Evolutionary conservation across 2,329 filamentous ascomycete species (phyloP).

Genomic region (Penicillium corylophilum): DNA sequence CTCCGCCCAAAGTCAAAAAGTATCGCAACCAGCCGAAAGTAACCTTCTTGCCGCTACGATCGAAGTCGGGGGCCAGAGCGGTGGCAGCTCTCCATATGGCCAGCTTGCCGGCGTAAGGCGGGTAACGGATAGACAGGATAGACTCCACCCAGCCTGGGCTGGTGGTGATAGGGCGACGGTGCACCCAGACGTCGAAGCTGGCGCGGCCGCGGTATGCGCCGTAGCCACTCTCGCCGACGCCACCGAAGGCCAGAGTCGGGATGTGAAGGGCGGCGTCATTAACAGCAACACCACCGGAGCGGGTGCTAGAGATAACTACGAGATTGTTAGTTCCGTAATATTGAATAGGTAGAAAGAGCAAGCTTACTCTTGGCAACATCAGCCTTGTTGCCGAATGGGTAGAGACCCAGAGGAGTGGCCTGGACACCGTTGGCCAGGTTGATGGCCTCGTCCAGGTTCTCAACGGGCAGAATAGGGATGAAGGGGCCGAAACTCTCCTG

Average conservation of each 20-base stretch:
- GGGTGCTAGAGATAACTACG: constrained; percentile 60
- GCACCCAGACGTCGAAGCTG: constrained; percentile 63
- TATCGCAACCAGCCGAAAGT: constrained; percentile 41
- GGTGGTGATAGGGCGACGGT: constrained; percentile 58
- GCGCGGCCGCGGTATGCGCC: constrained; percentile 76
- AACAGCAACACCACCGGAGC: constrained; percentile 64
- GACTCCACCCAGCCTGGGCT: constrained; percentile 62
- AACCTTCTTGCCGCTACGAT: constrained; percentile 53
- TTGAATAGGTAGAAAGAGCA: not conserved
- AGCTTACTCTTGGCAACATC: constrained; percentile 71
- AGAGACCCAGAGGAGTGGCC: constrained; percentile 78
- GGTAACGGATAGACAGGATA: constrained; percentile 58
- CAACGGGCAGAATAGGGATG: constrained; percentile 75
- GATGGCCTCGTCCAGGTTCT: constrained; percentile 82
- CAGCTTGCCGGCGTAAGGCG: constrained; percentile 59
- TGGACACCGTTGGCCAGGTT: constrained; percentile 76
- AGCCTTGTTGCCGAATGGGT: constrained; percentile 76
- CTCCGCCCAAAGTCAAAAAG: constrained; percentile 43
- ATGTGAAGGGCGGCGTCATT: constrained; percentile 68
- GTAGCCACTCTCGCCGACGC: constrained; percentile 74
- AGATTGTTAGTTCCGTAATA: not conserved
- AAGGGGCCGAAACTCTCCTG: constrained; percentile 94
- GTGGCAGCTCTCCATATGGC: constrained; percentile 52
- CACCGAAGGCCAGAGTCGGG: constrained; percentile 74
- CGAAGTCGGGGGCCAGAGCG: constrained; percentile 58